Evolutionary conservation across 106 monocot genomes (phyloP).

Genomic region (Dendrobium officinale): DNA sequence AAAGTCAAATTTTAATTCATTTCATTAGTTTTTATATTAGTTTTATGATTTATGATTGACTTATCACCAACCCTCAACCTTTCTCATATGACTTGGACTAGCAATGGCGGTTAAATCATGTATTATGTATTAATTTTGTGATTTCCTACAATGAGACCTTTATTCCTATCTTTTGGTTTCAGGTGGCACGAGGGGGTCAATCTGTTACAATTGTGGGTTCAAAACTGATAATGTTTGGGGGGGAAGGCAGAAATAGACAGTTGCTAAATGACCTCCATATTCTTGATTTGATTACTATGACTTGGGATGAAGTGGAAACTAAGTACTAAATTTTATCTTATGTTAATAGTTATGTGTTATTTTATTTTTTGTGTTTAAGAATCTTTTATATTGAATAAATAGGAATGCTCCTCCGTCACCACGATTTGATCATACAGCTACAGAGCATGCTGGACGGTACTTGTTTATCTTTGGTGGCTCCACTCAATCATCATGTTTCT

Average conservation of each 20-base stretch:
- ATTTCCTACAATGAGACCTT: not conserved
- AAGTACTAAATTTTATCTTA: conserved; percentile 25
- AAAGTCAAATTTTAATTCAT: not conserved
- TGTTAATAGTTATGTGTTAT: not conserved
- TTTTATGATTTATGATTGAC: not conserved
- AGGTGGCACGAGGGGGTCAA: conserved; percentile 80
- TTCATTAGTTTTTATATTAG: not conserved
- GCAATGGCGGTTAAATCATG: not conserved
- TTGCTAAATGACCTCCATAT: conserved; percentile 79
- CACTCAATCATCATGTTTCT: conserved; percentile 74
- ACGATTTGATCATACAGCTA: conserved; percentile 82
- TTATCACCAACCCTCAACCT: not conserved
- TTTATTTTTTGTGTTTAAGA: not conserved
- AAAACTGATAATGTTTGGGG: conserved; percentile 80
- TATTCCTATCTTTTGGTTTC: conserved; percentile 1
- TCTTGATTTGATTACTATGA: conserved; percentile 82
- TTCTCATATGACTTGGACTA: not conserved
- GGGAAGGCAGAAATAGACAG: conserved; percentile 55
- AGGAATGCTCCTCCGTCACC: conserved; percentile 53
- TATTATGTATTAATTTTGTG: not conserved
- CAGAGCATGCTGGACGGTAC: conserved; percentile 59
- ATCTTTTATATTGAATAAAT: conserved; percentile 5
- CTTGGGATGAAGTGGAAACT: conserved; percentile 55
- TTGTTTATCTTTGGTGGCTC: conserved; percentile 86
- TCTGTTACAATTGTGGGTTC: conserved; percentile 71